Evolutionary conservation across 2,329 filamentous ascomycete genomes (phyloP), one percentile per base, ranked within the genome.

Genomic region (Ophiobolus disseminans): DNA sequence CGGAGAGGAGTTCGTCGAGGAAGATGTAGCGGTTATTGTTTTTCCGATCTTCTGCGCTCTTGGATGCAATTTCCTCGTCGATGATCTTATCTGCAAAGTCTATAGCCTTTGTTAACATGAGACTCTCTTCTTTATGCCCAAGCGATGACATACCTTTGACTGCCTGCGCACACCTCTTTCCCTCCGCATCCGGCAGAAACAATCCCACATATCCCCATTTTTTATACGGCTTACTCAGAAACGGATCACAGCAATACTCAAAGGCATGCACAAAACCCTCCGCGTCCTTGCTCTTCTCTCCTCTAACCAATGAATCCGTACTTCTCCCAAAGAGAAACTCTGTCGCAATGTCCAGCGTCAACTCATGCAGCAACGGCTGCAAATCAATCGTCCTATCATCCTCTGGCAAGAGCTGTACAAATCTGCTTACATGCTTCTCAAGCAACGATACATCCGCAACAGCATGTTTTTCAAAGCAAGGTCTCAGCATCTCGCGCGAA

Each of bases 281-380:
- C 2, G 40, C 50, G 2, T 50, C 45, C 9, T 37, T 22, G 8
- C 55, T 43, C 11, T 40, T 26, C 5, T 20, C 47, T 1, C 36
- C 30, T 10, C 36, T 19, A 16, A 40, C 42, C 10, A 63, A 37
- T 0, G 40, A 30, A 25, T 62, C 36, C 10, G 63, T 64, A 20
- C 65, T 64, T 14, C 44, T 45, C 0, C 65, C 66, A 40, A 69
- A 65, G n/a, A 69, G 37, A 40, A 68, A 58, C 22, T 68, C 63
- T 0, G 60, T 63, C 3, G 63, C 50, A 11, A 62, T 45, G 35
- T 69, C 63, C 44, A 69, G 25, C n/a, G 54, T 54, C 3, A 66
- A 46, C 3, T 60, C 40, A 14, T 65, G 61, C 25, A 72, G 63
- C 6, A 67, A 38, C 8, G 60, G 59, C 36, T 66, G 59, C 14